Evolutionary conservation across 257 asterid species (phyloP), one percentile per base, ranked within the genome.

Genomic region (Perilla frutescens): DNA sequence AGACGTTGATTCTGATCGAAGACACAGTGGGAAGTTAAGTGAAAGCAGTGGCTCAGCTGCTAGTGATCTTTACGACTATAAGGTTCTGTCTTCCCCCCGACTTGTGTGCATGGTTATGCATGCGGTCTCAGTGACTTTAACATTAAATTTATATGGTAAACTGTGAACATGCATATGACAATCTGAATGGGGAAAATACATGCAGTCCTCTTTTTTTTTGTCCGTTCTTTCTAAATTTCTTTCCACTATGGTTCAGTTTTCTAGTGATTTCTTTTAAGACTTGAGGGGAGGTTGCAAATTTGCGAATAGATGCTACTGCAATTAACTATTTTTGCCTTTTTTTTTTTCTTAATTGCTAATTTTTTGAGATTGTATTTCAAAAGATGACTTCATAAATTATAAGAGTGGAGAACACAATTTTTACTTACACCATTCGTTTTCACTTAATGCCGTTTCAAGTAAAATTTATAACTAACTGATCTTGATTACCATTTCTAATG

Each of bases 11-110:
- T 85, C 68, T 40, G 91, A 83, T 75, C 98, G 98, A 61, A 86
- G 88, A 67, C 91, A 81, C 74, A 89, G 99, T 81, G 98, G 99
- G 76, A 92, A 92, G 83, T 81, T 92, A 67, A 95, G 99, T 73
- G 99, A 85, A 86, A 92, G 94, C 84, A 95, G 99, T 78, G 96
- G 96, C 55, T 92, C 97, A 62, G 92, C 87, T 71, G 88, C 94
- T 73, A 85, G 96, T 65, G 96, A 95, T 92, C 94, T 90, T 70
- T 90, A 92, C 80, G 94, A 90, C 76, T 90, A 83, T 73, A 89
- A 95, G 99, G 99, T 95, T 44, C 72, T 32, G 65, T 40, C 71
- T 61, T 62, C 29, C 73, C 12, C 74, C 48, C 15, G 3, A 7
- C 11, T 34, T 65, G 8, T 57, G 51, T 66, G 10, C 61, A 53